Conservation (phyloP, 1,284 basidiomycete genomes). For the Abortiporus biennis region DNA sequence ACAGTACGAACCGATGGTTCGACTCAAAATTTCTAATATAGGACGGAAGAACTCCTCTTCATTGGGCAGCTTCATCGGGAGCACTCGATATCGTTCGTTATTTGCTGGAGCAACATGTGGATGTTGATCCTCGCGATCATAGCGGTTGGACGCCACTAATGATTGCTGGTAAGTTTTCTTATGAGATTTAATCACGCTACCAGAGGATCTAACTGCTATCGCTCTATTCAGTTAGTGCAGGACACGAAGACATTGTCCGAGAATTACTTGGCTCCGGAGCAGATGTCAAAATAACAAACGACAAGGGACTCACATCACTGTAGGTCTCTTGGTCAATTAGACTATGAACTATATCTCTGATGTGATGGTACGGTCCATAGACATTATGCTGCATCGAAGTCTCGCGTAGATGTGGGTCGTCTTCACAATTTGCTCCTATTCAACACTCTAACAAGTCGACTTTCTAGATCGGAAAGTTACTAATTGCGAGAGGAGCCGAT, state of each 20-base stretch:
- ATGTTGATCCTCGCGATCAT: constrained; percentile 68
- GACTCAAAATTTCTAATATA: constrained; percentile 30
- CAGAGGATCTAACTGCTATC: not conserved
- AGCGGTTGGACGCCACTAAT: constrained; percentile 87
- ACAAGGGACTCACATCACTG: constrained; percentile 86
- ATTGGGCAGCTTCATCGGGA: constrained; percentile 82
- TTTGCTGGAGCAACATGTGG: constrained; percentile 66
- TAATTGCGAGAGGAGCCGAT: constrained; percentile 85
- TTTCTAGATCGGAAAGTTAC: constrained; percentile 75
- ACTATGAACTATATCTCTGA: constrained; percentile 5
- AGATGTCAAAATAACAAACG: constrained; percentile 75
- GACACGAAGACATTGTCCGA: constrained; percentile 70
- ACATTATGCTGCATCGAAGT: constrained; percentile 94
- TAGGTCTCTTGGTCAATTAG: constrained; percentile 33
- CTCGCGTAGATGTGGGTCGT: constrained; percentile 68
- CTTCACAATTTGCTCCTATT: not conserved
- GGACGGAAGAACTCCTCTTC: constrained; percentile 87
- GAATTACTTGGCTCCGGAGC: constrained; percentile 84
- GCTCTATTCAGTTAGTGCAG: constrained; percentile 61
- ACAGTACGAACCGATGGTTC: too few species aligned
- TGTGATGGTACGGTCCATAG: constrained; percentile 34
- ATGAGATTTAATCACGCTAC: not conserved
- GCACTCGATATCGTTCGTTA: constrained; percentile 67
- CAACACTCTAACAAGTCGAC: too few species aligned
- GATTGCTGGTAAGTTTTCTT: constrained; percentile 61